Base-by-base conservation (phyloP, 805 yeast genomes). In the Ogataea paradorogensis region DNA sequence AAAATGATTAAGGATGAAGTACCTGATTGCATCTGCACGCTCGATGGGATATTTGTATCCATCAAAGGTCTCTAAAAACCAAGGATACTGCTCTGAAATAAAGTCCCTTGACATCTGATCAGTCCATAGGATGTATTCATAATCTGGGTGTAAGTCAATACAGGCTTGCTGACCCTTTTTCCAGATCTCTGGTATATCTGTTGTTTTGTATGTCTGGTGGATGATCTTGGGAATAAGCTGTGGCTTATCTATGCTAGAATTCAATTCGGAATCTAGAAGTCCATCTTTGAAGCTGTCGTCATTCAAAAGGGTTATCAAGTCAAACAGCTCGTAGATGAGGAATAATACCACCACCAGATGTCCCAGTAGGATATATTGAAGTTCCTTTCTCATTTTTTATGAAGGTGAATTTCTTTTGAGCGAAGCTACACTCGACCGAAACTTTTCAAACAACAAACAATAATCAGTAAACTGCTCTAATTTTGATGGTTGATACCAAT, bases 21-120 rank as follows among this genome's bases (percentile, higher is more conserved):
- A 90, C 48, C 96, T 73, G 33, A 90, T 84, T 6, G 87, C 93
- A 56, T 90, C 96, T 1, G 96, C 96, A 42, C 97, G 69, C 68
- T 87, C 80, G 49, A 90, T 90, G 10, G 90, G 88, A 57, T 80
- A 88, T 29, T 73, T 76, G 57, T 90, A 90, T 18, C 71, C 61
- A 53, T 86, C 91, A 72, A 83, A 90, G 2, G 91, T 82, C 8
- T 71, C 62, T 40, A 89, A 64, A 58, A 89, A 90, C 96, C 96
- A 90, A 1, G 91, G 84, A 58, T 82, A 90, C 49, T 86, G 75
- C 53, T 82, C 81, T 20, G 76, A 70, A 45, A 90, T 86, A 56
- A 90, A 90, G 33, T 82, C 80, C 39, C 86, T 70, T 7, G 95
- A 74, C 80, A 74, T 79, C 35, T 76, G 84, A 62, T 89, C 96